Percentiles rank a stretch among this genome's conserved stretches.
Evolutionary conservation across 176 grass and related monocot genomes (phyloP).

Genomic region (Oryza longistaminata): DNA sequence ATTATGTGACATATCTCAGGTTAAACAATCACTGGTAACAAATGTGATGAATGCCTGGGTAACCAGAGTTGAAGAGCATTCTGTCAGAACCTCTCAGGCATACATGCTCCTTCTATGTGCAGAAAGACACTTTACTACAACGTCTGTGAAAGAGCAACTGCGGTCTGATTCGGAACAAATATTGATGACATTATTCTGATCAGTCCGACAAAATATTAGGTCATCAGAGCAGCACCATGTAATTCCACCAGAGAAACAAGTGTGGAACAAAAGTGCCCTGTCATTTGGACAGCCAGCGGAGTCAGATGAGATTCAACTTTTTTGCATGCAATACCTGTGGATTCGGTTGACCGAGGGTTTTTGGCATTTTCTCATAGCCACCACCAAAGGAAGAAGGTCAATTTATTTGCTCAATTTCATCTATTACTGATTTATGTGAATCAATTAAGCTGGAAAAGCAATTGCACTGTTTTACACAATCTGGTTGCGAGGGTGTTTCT

Average conservation of each 20-base stretch:
- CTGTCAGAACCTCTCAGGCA: conserved; percentile 76
- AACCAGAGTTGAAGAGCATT: conserved; percentile 77
- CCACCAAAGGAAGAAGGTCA: not conserved
- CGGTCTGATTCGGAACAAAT: conserved; percentile 27
- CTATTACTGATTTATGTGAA: not conserved
- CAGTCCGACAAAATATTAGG: conserved; percentile 12
- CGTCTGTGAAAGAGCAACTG: conserved; percentile 60
- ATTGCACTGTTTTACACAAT: conserved; percentile 19
- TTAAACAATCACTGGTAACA: conserved; percentile 88
- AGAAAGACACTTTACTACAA: conserved; percentile 90
- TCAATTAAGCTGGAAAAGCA: conserved; percentile 4
- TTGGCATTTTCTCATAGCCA: conserved; percentile 41
- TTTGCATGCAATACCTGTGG: conserved; percentile 34
- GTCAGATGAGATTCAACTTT: conserved; percentile 32
- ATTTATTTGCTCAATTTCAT: conserved; percentile 10
- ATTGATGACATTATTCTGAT: not conserved
- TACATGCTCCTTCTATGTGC: conserved; percentile 99
- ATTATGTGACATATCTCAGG: conserved; percentile 90
- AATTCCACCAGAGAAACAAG: conserved; percentile 8
- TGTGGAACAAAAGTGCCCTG: too few species aligned
- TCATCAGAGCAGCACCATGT: not conserved
- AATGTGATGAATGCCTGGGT: conserved; percentile 98
- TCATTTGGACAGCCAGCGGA: not conserved
- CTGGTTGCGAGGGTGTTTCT: conserved; percentile 29
- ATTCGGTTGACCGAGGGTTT: not conserved